Evolutionary conservation across 768 basidiomycete genomes (phyloP).

Genomic region (Russula sp.): DNA sequence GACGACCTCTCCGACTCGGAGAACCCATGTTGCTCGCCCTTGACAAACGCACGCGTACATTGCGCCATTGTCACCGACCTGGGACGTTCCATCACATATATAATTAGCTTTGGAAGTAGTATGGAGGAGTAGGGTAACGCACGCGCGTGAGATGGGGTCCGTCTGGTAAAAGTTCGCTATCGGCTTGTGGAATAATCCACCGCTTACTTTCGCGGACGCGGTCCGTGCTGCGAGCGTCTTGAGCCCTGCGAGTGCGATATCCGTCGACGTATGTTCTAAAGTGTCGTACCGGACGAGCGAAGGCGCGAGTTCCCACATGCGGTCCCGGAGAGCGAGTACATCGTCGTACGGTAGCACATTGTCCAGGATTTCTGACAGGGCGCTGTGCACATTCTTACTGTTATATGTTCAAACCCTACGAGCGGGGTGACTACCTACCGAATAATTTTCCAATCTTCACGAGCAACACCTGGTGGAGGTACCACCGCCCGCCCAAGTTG

Average conservation of each 20-base stretch:
- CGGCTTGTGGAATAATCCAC: constrained; percentile 65
- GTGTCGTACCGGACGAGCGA: constrained; percentile 80
- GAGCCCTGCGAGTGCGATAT: constrained; percentile 67
- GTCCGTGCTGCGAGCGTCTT: constrained; percentile 49
- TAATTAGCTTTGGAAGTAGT: constrained; percentile 3
- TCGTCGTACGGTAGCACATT: constrained; percentile 85
- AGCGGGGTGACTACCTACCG: constrained; percentile 43
- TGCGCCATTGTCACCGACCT: constrained; percentile 97
- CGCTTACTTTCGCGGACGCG: constrained; percentile 49
- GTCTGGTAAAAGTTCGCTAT: constrained; percentile 95
- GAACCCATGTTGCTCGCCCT: constrained; percentile 60
- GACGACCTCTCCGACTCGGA: constrained; percentile 41
- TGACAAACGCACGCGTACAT: constrained; percentile 82
- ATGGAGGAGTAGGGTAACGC: constrained; percentile 34
- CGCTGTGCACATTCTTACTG: constrained; percentile 41
- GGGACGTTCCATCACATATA: background rate
- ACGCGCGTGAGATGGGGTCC: constrained; percentile 91
- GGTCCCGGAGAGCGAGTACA: constrained; percentile 72
- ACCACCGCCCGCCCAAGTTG: constrained; percentile 92
- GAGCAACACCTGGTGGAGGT: constrained; percentile 85
- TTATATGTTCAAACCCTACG: background rate
- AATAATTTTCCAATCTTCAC: constrained; percentile 98
- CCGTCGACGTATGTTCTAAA: constrained; percentile 68
- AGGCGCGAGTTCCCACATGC: constrained; percentile 96
- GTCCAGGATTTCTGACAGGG: constrained; percentile 84